Evolutionary conservation across 768 basidiomycete genomes (phyloP).

Genomic region (Calocera viscosa): DNA sequence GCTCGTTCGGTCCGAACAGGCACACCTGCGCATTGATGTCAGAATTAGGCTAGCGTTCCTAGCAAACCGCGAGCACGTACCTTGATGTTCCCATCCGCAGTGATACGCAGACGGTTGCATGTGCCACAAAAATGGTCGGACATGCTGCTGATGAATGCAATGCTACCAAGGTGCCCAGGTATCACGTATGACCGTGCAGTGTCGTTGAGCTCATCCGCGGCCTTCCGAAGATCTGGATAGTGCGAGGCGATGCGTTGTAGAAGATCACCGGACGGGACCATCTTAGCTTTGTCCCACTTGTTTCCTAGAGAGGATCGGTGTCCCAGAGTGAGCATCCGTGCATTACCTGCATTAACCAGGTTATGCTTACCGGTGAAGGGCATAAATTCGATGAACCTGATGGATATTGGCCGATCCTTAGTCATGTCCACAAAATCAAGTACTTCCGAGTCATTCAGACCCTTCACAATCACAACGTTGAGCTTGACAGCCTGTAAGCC

Average conservation of each 20-base stretch:
- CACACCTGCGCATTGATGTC: constrained; percentile 48
- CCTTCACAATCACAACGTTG: constrained; percentile 73
- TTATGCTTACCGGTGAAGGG: constrained; percentile 60
- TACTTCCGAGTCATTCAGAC: constrained; percentile 70
- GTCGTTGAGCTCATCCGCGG: constrained; percentile 56
- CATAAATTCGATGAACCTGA: constrained; percentile 91
- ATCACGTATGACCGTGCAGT: constrained; percentile 72
- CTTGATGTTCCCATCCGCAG: constrained; percentile 87
- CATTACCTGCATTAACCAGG: background rate
- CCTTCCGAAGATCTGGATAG: constrained; percentile 44
- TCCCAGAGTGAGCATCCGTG: constrained; percentile 5
- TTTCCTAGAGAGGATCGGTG: constrained; percentile 43
- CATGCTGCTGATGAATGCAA: constrained; percentile 90
- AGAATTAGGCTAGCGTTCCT: background rate
- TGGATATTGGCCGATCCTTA: constrained; percentile 45
- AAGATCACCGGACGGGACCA: constrained; percentile 62
- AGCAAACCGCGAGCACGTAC: constrained; percentile 25
- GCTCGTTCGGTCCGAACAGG: constrained; percentile 71
- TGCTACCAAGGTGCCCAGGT: constrained; percentile 53
- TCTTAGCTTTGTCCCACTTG: constrained; percentile 69
- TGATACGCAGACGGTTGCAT: constrained; percentile 72
- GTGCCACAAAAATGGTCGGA: constrained; percentile 83
- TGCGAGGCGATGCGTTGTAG: constrained; percentile 37
- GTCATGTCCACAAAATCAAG: constrained; percentile 69
- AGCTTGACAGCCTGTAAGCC: constrained; percentile 55